These are phyloP conservation scores for Eimeria maxima DNA, from an alignment of 169 alveolate species.

Conservation along the genomic window DNA sequence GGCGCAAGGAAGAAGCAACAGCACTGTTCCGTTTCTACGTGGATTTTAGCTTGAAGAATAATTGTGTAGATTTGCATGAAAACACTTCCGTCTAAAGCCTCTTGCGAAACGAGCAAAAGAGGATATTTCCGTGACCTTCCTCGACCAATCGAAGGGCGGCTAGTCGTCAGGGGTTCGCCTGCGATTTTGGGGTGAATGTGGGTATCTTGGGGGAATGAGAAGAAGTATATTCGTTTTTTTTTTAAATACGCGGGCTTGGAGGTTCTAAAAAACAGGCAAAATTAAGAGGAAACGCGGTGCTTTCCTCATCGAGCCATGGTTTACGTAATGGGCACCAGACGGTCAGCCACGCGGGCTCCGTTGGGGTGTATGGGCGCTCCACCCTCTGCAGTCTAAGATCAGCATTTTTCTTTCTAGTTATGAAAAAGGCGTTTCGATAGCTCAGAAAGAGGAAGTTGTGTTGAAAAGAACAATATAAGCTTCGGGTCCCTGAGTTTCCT, in stretches of 20 bases:
- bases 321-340: slow-evolving; percentile 6
- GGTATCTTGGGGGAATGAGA: background rate
- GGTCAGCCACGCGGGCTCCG: slow-evolving; percentile 18
- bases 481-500: background rate
- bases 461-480: background rate
- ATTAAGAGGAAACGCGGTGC: background rate
- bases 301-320: slow-evolving; percentile 32
- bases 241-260: background rate
- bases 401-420: background rate
- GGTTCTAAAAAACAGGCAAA: background rate
- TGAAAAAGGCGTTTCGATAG: background rate
- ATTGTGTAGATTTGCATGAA: background rate
- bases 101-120: background rate
- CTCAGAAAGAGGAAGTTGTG: background rate
- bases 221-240: background rate
- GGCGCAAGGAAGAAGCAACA: background rate
- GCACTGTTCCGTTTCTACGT: background rate
- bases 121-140: background rate
- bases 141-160: slow-evolving; percentile 26
- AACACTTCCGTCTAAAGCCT: background rate
- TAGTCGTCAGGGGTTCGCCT: background rate
- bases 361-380: background rate
- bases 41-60: background rate
- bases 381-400: background rate
- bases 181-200: background rate